A percentile compares a stretch with the other conserved stretches of the same genome.
phyloP scores from a whole-genome alignment of 1,284 basidiomycete species.

The Pholiota adiposa region DNA sequence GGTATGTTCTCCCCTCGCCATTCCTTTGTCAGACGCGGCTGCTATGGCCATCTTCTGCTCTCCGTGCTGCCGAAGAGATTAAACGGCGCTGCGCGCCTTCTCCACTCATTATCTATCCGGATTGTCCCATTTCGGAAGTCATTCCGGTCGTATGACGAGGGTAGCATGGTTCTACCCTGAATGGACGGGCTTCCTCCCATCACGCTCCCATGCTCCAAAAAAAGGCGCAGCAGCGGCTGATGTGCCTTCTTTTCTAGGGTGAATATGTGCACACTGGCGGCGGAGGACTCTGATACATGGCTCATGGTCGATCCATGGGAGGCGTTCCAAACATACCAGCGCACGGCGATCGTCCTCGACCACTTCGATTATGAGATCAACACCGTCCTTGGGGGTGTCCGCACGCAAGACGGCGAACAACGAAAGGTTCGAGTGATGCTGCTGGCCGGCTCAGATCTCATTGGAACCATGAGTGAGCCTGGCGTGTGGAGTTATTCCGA shows the following conservation, averaged over 20 bases:
- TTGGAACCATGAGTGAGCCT: constrained; percentile 98
- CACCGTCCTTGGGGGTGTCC: constrained; percentile 73
- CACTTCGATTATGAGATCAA: constrained; percentile 97
- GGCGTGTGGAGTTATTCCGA: constrained; percentile 97
- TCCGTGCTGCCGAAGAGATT: constrained; percentile 6
- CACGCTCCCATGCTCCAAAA: constrained; percentile 28
- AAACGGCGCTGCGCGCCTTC: not conserved
- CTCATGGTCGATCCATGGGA: constrained; percentile 98
- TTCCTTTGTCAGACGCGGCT: constrained; percentile 16
- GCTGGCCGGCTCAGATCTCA: constrained; percentile 95
- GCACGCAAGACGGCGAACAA: constrained; percentile 65
- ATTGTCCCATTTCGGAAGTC: constrained; percentile 26
- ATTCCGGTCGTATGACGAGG: constrained; percentile 20
- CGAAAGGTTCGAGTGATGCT: constrained; percentile 85
- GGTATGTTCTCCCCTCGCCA: constrained; percentile 44
- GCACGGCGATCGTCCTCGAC: constrained; percentile 94
- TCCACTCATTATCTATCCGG: constrained; percentile 14
- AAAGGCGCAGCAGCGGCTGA: constrained; percentile 12
- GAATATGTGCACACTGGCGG: constrained; percentile 87
- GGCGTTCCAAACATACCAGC: constrained; percentile 91
- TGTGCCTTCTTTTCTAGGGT: constrained; percentile 52
- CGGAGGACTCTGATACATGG: constrained; percentile 80
- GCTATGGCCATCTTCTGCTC: constrained; percentile 11
- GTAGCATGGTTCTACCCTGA: constrained; percentile 8
- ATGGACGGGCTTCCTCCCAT: constrained; percentile 7